Base-by-base conservation (phyloP, 2,329 filamentous ascomycete species). In the Penicillium concentricum region DNA sequence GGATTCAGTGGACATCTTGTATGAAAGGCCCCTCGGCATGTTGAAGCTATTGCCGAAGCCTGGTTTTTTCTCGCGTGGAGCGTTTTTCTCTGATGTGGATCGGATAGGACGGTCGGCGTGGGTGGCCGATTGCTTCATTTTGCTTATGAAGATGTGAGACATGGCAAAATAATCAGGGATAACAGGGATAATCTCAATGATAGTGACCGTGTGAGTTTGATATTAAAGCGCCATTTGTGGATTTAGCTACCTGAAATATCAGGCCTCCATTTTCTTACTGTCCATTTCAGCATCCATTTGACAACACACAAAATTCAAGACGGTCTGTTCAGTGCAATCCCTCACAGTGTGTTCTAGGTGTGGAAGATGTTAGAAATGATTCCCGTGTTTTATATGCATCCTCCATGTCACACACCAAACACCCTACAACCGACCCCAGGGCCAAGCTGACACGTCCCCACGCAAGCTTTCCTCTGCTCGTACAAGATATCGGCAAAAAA, bases 391-490 rank as follows among this genome's bases (percentile, higher is more conserved):
- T 44, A 5, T 18, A 45, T 15, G 12, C 15, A 15, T 20, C 10
- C 5, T 28, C 26, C 13, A 45, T 45, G 6, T 13, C 18, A 32
- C 12, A 8, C 43, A 32, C n/a, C n/a, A 6, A 45, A 45, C 42
- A 44, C 24, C n/a, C 42, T 6, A 18, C 24, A 44, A 43, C 24
- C 28, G 42, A 18, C 42, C 16, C 10, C 10, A 28, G 16, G 13
- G 18, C 30, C 45, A 39, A 45, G 46, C 39, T 56, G 53, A 56
- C 47, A 38, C 46, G 45, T 55, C 52, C 32, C 38, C 34, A 34
- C 9, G 34, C 28, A 39, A 50, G n/a, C 30, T 50, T 50, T 38
- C 10, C 26, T 41, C 6, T 34, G 5, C 20, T 16, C 2, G 24
- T 24, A 49, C n/a, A 49, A 20, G 10, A 35, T 45, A 26, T 51